phyloP scores from a whole-genome alignment of 2,329 filamentous ascomycete species.

The Knufia fluminis region DNA sequence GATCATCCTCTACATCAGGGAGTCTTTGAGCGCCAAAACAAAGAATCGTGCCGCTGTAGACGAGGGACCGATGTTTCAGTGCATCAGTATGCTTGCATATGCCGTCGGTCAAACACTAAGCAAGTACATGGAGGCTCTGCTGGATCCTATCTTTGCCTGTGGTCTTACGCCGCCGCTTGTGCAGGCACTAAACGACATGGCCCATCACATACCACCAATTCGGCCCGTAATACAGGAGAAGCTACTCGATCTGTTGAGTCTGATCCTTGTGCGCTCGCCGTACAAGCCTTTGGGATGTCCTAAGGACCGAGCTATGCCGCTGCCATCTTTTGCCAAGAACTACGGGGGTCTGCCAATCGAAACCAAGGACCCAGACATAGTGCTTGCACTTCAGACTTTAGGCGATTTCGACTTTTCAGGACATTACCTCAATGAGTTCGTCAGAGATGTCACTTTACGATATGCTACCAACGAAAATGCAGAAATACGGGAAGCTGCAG shows the following conservation, averaged over 20 bases:
- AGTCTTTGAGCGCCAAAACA: slow-evolving; percentile 43
- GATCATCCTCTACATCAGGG: slow-evolving; percentile 85
- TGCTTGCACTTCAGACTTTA: slow-evolving; percentile 83
- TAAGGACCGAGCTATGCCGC: slow-evolving; percentile 69
- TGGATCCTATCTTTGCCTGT: slow-evolving; percentile 95
- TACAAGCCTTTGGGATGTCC: slow-evolving; percentile 90
- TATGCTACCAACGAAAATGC: slow-evolving; percentile 95
- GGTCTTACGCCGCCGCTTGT: slow-evolving; percentile 89
- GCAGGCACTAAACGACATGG: slow-evolving; percentile 94
- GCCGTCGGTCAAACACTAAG: slow-evolving; percentile 93
- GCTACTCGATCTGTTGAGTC: slow-evolving; percentile 85
- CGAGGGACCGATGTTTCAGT: slow-evolving; percentile 80
- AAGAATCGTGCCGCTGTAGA: slow-evolving; percentile 46
- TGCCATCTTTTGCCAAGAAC: slow-evolving; percentile 78
- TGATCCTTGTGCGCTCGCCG: slow-evolving; percentile 82
- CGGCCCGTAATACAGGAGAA: slow-evolving; percentile 89
- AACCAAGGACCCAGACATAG: slow-evolving; percentile 73
- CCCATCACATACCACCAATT: slow-evolving; percentile 93
- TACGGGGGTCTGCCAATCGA: slow-evolving; percentile 77
- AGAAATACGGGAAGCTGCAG: slow-evolving; percentile 86
- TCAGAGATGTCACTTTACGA: slow-evolving; percentile 93
- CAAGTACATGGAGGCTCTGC: slow-evolving; percentile 93
- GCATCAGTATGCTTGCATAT: slow-evolving; percentile 90
- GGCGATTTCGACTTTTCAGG: slow-evolving; percentile 94
- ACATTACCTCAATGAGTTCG: slow-evolving; percentile 95